phyloP scores from a whole-genome alignment of 441 rosid genomes.

The Adansonia madagascariensis region DNA sequence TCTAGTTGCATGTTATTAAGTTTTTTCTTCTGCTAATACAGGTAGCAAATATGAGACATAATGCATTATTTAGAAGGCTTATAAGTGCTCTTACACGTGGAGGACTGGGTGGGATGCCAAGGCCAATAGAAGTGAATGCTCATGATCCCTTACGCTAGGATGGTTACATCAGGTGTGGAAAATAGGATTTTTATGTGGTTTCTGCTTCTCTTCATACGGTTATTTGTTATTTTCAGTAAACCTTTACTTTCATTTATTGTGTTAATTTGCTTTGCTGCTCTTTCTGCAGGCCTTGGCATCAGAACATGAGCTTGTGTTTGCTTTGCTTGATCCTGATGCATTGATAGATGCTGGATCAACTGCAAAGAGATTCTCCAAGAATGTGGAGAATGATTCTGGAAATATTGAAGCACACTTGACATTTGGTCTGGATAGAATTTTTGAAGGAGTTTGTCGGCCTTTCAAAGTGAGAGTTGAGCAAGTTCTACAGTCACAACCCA shows the following conservation, averaged over 20 bases:
- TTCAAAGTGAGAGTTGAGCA: conserved; percentile 99
- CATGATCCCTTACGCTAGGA: conserved; percentile 97
- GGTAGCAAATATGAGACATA: conserved; percentile 97
- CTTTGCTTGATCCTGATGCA: conserved; percentile 81
- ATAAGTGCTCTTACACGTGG: conserved; percentile 98
- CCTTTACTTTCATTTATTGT: conserved; percentile 22
- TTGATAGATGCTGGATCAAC: conserved; percentile 58
- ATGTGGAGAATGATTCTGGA: conserved; percentile 53
- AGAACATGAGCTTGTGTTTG: conserved; percentile 88
- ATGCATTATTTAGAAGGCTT: conserved; percentile 93
- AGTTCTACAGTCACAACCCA: conserved; percentile 96
- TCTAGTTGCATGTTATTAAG: conserved; percentile 19
- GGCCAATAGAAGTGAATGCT: conserved; percentile 99
- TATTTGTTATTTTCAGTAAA: not conserved
- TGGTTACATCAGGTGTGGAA: conserved; percentile 94
- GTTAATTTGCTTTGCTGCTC: conserved; percentile 28
- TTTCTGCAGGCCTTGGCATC: conserved; percentile 90
- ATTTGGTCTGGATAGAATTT: conserved; percentile 93
- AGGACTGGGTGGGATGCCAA: conserved; percentile 95
- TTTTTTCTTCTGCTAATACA: conserved; percentile 34
- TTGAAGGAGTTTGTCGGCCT: conserved; percentile 98
- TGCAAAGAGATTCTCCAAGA: conserved; percentile 49
- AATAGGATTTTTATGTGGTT: conserved; percentile 15
- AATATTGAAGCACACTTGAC: conserved; percentile 79
- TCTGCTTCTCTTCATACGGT: conserved; percentile 30